These are phyloP conservation scores for Lipomyces yarrowii DNA, from an alignment of 1,139 yeast species.

Conservation along the genomic window DNA sequence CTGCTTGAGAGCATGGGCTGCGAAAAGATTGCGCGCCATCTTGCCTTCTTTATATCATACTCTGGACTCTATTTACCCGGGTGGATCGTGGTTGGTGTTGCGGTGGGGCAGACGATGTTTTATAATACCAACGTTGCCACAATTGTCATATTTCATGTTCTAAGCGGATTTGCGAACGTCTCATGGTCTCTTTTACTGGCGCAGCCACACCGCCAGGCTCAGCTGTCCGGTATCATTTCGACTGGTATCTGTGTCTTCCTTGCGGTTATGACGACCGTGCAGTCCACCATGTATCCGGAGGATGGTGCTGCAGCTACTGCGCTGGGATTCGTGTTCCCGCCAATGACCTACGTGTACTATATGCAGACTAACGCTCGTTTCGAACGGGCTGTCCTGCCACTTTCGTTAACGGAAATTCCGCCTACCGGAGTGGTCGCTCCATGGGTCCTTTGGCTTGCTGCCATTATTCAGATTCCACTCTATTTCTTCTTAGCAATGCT, in stretches of 20 bases:
- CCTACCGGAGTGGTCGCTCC: constrained; percentile 38
- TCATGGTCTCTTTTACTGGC: constrained; percentile 43
- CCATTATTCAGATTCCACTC: constrained; percentile 41
- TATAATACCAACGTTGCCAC: constrained; percentile 39
- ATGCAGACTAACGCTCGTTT: constrained; percentile 31
- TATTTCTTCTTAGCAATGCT: constrained; percentile 38
- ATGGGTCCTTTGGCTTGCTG: constrained; percentile 40
- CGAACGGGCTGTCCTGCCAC: constrained; percentile 31
- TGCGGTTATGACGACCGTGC: constrained; percentile 42
- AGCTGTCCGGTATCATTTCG: constrained; percentile 43
- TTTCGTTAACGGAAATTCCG: constrained; percentile 39
- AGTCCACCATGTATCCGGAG: constrained; percentile 30
- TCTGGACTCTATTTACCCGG: constrained; percentile 41
- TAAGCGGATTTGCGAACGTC: constrained; percentile 42
- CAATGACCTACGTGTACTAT: constrained; percentile 42
- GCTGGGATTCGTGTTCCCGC: constrained; percentile 43
- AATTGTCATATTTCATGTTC: constrained; percentile 41
- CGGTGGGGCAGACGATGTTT: constrained; percentile 38
- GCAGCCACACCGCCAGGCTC: constrained; percentile 41
- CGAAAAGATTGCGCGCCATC: constrained; percentile 37
- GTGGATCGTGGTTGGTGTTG: constrained; percentile 42
- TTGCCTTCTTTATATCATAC: constrained; percentile 40
- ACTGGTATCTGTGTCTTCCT: constrained; percentile 42
- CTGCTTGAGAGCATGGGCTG: constrained; percentile 43
- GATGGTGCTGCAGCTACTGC: constrained; percentile 31